Evolutionary conservation across 1,139 yeast genomes (phyloP), one percentile per base, ranked within the genome.

Genomic region (Arxiozyma slooffiae): DNA sequence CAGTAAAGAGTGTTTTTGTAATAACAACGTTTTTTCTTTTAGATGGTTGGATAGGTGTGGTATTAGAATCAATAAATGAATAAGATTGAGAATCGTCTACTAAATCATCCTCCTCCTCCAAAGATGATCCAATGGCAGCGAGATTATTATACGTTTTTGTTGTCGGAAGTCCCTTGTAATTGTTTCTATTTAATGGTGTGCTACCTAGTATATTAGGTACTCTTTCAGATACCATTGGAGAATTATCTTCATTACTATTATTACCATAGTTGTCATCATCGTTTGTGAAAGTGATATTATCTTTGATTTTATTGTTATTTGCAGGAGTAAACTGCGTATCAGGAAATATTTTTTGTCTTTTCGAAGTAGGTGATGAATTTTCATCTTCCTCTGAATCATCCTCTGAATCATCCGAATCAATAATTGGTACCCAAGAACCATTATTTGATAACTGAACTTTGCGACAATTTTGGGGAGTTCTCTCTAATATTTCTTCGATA

Each of bases 351-450:
- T 42, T 42, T 30, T 42, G 45, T 42, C 23, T 42, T 18, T 42
- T 42, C 2, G 38, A 7, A 3, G 45, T 20, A 5, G 39, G 38
- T 18, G 14, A 18, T 26, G 26, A 30, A 38, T 45, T 40, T 30
- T 41, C 48, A 30, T 18, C 18, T 9, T 46, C 39, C 5, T 46
- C 40, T 11, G 46, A 17, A 22, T 41, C 37, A n/a, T 46, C 48
- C 7, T 48, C 43, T 37, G 40, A 43, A 17, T 20, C 46, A 22
- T 38, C 41, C 7, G 36, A 38, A 24, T 36, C 46, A 44, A 44
- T 40, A n/a, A 59, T 57, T 14, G 69, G 58, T 0, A 69, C 69
- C 88, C 89, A 84, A 0, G 74, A 57, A 0, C 90, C 90, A 61
- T 82, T 81, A 2, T 70, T 65, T 26, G 75, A 71, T 22, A 85